A percentile compares a stretch with the other conserved stretches of the same genome.
These are phyloP conservation scores for Angomonas deanei DNA, from an alignment of 208 protist genomes.

Conservation along the genomic window DNA sequence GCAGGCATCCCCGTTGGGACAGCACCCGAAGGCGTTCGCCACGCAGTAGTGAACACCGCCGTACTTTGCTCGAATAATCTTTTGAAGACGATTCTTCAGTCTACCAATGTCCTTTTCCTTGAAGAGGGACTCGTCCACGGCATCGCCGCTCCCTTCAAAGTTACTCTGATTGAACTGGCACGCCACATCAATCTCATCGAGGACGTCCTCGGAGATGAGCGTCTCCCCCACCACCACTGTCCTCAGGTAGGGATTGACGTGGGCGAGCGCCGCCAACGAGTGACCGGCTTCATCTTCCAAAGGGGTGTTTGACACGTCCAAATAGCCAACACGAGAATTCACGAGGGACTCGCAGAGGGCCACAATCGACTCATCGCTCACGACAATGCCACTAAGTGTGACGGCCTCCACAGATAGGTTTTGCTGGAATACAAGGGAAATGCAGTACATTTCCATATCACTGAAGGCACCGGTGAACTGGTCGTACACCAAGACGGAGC, in stretches of 20 bases:
- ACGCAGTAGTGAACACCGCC: conserved; percentile 66
- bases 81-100: conserved; percentile 68
- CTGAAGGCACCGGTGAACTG: conserved; percentile 64
- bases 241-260: conserved; percentile 78
- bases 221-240: conserved; percentile 85
- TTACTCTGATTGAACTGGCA: conserved; percentile 90
- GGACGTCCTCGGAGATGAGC: conserved; percentile 75
- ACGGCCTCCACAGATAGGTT: conserved; percentile 82
- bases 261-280: conserved; percentile 74
- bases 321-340: conserved; percentile 71
- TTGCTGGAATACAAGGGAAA: conserved; percentile 78
- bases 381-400: conserved; percentile 75
- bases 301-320: conserved; percentile 81
- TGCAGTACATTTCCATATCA: conserved; percentile 71
- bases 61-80: conserved; percentile 44
- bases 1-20: conserved; percentile 72
- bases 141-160: conserved; percentile 58
- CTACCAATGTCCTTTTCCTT: conserved; percentile 37
- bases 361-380: conserved; percentile 77
- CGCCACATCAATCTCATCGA: conserved; percentile 87
- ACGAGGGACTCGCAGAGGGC: conserved; percentile 73
- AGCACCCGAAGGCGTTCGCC: conserved; percentile 67
- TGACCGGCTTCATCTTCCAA: conserved; percentile 78
- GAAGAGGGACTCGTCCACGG: conserved; percentile 40
- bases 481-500: conserved; percentile 74